Conservation (phyloP, 2,329 filamentous ascomycete species). For the Penicillium sp. region DNA sequence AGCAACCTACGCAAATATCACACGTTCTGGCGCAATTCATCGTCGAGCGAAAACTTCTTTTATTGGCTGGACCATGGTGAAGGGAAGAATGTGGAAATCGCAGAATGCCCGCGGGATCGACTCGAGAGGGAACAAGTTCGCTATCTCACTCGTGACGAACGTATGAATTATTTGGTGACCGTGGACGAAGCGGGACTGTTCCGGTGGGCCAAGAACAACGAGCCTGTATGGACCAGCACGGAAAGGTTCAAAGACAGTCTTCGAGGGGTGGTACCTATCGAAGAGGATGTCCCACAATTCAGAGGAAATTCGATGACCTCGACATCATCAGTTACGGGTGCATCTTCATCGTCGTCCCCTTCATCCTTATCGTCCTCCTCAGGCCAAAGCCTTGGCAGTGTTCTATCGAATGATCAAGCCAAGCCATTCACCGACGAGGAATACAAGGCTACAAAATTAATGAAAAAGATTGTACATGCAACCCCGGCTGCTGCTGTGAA, state of each 20-base stretch:
- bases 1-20: constrained; percentile 82
- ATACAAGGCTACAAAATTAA: constrained; percentile 62
- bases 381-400: constrained; percentile 1
- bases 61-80: constrained; percentile 88
- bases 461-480: constrained; percentile 66
- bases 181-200: constrained; percentile 74
- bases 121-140: constrained; percentile 79
- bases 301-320: constrained; percentile 34
- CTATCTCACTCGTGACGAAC: constrained; percentile 80
- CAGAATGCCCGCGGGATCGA: constrained; percentile 70
- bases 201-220: constrained; percentile 84
- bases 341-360: neutral
- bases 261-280: constrained; percentile 67
- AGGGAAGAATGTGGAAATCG: constrained; percentile 69
- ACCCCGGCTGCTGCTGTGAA: constrained; percentile 75
- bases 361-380: constrained; percentile 29
- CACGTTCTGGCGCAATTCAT: constrained; percentile 74
- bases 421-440: constrained; percentile 67
- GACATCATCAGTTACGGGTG: neutral
- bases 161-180: constrained; percentile 76
- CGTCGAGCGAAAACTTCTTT: constrained; percentile 87
- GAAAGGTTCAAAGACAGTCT: constrained; percentile 74
- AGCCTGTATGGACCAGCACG: constrained; percentile 73
- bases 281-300: constrained; percentile 62
- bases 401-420: constrained; percentile 24